phyloP scores from a whole-genome alignment of 148 eudicot genomes.

The Vaccinium darrowii region DNA sequence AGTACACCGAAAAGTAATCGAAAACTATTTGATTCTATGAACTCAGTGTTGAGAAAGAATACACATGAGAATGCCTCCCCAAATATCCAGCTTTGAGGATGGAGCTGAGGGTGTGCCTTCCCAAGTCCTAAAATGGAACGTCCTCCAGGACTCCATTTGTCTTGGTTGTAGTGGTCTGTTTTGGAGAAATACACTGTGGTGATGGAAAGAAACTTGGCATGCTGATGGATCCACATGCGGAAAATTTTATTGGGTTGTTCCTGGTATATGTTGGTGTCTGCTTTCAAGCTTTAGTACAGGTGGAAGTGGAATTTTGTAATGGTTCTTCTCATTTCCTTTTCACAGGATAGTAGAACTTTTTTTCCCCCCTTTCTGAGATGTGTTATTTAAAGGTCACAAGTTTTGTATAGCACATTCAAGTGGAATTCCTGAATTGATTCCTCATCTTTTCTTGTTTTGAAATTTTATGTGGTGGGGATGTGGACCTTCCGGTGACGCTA shows the following conservation, averaged over 20 bases:
- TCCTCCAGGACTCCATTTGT: not conserved
- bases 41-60: conserved; percentile 26
- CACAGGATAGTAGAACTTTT: not conserved
- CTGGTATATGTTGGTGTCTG: conserved; percentile 4
- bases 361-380: not conserved
- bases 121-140: not conserved
- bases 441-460: not conserved
- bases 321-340: conserved; percentile 1
- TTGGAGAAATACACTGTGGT: not conserved
- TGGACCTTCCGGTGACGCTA: not conserved
- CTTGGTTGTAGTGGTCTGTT: not conserved
- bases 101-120: not conserved
- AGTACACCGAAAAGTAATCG: conserved; percentile 21
- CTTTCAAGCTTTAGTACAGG: not conserved
- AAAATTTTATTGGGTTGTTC: not conserved
- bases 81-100: conserved; percentile 27
- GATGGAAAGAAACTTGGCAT: not conserved
- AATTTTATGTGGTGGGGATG: not conserved
- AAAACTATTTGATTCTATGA: conserved; percentile 11
- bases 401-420: not conserved
- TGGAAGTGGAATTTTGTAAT: not conserved
- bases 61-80: conserved; percentile 46
- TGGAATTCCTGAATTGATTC: not conserved
- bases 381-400: not conserved
- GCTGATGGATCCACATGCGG: not conserved